A percentile compares a stretch with the other conserved stretches of the same genome.
Evolutionary conservation across 176 grass and related monocot species (phyloP).

Genomic region (Alopecurus myosuroides): DNA sequence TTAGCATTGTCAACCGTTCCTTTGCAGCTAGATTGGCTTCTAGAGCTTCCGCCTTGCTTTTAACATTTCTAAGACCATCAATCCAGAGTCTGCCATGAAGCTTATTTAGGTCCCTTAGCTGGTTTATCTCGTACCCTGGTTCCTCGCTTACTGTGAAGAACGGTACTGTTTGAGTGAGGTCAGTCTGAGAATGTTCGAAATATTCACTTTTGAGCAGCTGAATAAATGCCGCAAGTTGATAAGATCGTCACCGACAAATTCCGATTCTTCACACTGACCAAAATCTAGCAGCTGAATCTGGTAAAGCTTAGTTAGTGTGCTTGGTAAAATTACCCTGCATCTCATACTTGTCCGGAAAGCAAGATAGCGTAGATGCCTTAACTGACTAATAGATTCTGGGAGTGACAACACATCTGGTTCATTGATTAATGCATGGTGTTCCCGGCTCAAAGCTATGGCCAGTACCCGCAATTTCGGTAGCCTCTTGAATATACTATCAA

Average conservation of each 20-base stretch:
- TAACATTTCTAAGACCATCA: neutral
- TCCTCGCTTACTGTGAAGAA: neutral
- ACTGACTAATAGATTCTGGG: constrained; percentile 2
- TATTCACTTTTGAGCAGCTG: neutral
- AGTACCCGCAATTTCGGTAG: constrained; percentile 3
- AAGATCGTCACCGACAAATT: neutral
- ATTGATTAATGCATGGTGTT: neutral
- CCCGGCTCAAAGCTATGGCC: neutral
- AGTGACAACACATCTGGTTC: neutral
- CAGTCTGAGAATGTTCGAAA: neutral
- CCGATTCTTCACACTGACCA: neutral
- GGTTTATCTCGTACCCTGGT: neutral
- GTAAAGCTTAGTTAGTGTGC: constrained; percentile 5
- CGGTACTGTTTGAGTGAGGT: neutral
- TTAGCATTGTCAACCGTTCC: neutral
- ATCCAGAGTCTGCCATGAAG: neutral
- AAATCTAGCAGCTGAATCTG: constrained; percentile 18
- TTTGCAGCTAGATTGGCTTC: neutral
- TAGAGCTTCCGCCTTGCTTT: neutral
- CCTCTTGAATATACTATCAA: neutral
- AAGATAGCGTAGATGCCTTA: constrained; percentile 27
- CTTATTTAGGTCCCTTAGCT: constrained; percentile 19
- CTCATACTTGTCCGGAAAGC: neutral
- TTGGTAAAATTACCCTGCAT: neutral
- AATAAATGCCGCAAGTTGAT: neutral